Base-by-base conservation (phyloP, 768 basidiomycete genomes). In the Xerocomellus chrysenteron region DNA sequence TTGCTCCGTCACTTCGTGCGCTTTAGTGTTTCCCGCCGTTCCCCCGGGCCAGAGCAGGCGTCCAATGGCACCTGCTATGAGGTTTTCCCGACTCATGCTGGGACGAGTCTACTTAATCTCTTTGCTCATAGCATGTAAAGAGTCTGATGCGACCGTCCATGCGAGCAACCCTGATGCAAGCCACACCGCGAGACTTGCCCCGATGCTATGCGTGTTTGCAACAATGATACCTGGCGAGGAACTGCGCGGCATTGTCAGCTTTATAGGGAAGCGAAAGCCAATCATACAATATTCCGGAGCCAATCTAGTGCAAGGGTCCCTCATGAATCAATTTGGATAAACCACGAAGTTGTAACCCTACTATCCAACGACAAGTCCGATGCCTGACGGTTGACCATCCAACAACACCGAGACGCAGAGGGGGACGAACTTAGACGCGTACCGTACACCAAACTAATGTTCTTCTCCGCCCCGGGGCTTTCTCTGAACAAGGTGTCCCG, bases 191-290 rank as follows among this genome's bases (percentile, higher is more conserved):
- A 98, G 73, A 75, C 94, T 94, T 12, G 94, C 90, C 12, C 95
- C 96, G 1, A 94, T 90, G 62, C 90, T 93, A 37, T 92, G 81
- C 0, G 90, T 88, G 66, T 95, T 92, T 11, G 92, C 88, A 28
- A 95, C 85, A 2, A 98, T 86, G 28, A 98, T 85, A 2, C 96
- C 96, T 2, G 95, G 94, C 6, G 92, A 94, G 4, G 92, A 94
- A 74, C 92, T 94, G 55, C 19, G 39, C 5, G 32, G 21, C 24
- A 36, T 28, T 49, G 60, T 63, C 41, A 59, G 39, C 24, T 42
- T 24, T 11, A 14, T 8, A 32, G 37, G 19, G 2, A 51, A 39
- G 17, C 16, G 2, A 59, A 45, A 43, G 16, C 26, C 19, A 84
- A 63, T 59, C 87, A 61, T 67, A 93, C 92, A 96, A 97, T 56